Conservation (phyloP, 148 eudicot species). For the Cornus florida region DNA sequence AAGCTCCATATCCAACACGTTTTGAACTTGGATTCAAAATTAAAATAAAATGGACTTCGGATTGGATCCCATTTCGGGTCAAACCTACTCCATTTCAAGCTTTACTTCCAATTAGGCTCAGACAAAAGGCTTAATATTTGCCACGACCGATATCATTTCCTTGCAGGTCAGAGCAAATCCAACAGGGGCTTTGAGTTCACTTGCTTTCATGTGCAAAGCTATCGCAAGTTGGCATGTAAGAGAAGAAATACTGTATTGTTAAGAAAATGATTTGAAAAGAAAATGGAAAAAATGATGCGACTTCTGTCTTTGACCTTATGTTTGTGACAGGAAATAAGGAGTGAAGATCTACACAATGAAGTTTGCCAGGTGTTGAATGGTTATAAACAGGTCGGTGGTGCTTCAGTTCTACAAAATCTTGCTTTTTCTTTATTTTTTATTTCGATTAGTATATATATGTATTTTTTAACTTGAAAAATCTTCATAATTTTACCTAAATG, state of each 20-base stretch:
- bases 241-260: neutral
- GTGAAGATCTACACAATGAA: conserved; percentile 85
- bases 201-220: conserved; percentile 80
- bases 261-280: neutral
- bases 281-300: neutral
- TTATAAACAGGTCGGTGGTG: conserved; percentile 79
- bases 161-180: conserved; percentile 92
- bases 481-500: neutral
- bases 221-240: conserved; percentile 99
- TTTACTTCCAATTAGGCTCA: neutral
- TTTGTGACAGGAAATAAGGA: conserved; percentile 76
- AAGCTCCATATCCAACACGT: too few species aligned
- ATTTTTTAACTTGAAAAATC: neutral
- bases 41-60: too few species aligned
- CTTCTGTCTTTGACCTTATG: conserved; percentile 5
- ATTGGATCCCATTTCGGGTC: too few species aligned
- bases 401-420: neutral
- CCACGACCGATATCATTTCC: conserved; percentile 9
- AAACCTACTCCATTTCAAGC: too few species aligned
- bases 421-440: neutral
- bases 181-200: conserved; percentile 76
- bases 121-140: conserved; percentile 7
- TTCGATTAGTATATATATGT: neutral
- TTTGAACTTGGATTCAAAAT: too few species aligned
- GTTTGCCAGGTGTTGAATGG: conserved; percentile 88